phyloP scores from a whole-genome alignment of 1,284 basidiomycete genomes.

The Melampsora americana region DNA sequence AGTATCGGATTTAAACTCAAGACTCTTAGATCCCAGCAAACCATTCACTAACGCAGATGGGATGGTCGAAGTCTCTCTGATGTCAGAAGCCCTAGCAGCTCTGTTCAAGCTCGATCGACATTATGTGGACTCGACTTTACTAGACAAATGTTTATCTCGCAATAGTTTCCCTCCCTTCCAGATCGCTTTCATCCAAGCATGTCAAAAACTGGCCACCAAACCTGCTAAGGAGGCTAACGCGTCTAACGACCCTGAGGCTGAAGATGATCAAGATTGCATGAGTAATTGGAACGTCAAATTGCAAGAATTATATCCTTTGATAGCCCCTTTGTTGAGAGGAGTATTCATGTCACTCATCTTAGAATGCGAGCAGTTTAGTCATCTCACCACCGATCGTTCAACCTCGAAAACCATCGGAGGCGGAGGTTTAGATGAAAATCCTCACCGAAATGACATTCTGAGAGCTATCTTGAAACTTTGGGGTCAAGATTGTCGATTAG shows the following conservation, averaged over 20 bases:
- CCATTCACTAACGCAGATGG: slow-evolving; percentile 48
- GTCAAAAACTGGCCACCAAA: slow-evolving; percentile 28
- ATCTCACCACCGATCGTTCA: slow-evolving; percentile 28
- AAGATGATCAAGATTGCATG: slow-evolving; percentile 37
- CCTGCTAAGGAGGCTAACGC: slow-evolving; percentile 2
- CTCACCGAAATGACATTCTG: slow-evolving; percentile 29
- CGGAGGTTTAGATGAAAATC: slow-evolving; percentile 8
- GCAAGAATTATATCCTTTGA: slow-evolving; percentile 36
- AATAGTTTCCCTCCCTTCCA: slow-evolving; percentile 41
- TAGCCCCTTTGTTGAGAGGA: slow-evolving; percentile 24
- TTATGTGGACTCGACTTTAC: slow-evolving; percentile 29
- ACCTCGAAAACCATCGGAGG: slow-evolving; percentile 24
- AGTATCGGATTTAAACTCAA: slow-evolving; percentile 54
- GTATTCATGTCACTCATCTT: slow-evolving; percentile 36
- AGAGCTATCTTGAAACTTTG: slow-evolving; percentile 38
- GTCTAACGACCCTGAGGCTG: slow-evolving; percentile 6
- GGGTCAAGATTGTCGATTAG: slow-evolving; percentile 38
- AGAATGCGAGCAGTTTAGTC: slow-evolving; percentile 29
- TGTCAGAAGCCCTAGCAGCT: slow-evolving; percentile 51
- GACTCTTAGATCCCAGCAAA: slow-evolving; percentile 49
- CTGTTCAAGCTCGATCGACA: slow-evolving; percentile 51
- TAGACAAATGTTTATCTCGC: slow-evolving; percentile 40
- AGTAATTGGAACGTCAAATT: slow-evolving; percentile 42
- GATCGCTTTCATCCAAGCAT: slow-evolving; percentile 44
- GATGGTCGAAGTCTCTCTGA: slow-evolving; percentile 50